Base-by-base conservation (phyloP, 768 basidiomycete genomes). In the Naganishia vishniacii region DNA sequence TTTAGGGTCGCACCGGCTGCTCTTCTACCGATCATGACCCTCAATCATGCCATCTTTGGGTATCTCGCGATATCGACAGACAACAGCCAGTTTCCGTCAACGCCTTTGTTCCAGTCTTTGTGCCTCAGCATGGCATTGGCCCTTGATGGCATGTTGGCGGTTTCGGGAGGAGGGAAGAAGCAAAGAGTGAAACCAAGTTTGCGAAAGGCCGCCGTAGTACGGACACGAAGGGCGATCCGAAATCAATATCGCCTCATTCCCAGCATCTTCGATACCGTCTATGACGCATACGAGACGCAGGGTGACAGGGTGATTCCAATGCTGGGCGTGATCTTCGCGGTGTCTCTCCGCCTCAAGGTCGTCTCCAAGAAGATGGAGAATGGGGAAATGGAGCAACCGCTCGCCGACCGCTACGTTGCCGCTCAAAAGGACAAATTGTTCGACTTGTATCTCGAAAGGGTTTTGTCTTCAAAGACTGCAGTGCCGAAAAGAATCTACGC, bases 401-500 rank as follows among this genome's bases (percentile, higher is more conserved):
- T 23, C 78, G 79, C 25, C 72, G 68, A 68, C 42, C 65, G 61
- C 51, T 46, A 67, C 23, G 29, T 63, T 78, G 49, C 81, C 72
- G 46, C 79, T 78, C 28, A 75, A 84, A 51, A 77, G 81, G 47
- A 78, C 48, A 83, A 80, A 3, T 82, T 92, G 40, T 64, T 88
- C 18, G 75, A 77, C 18, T 79, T 86, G 31, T 91, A 89, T 70
- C 76, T 81, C 0, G 82, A 75, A 23, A 75, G 82, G 7, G 79
- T 93, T 5, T 73, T 94, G 20, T 84, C 87, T 78, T 82, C 88
- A 0, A 89, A 86, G 77, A 79, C 79, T 0, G 74, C 81, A 1
- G 81, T 90, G 9, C 81, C 87, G 0, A 62, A 77, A 1, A 85
- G 94, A 67, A 72, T 82, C 20, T 65, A 80, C 79, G 26, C 49